phyloP scores from a whole-genome alignment of 2,329 filamentous ascomycete genomes.

The Penicillium nordicum region DNA sequence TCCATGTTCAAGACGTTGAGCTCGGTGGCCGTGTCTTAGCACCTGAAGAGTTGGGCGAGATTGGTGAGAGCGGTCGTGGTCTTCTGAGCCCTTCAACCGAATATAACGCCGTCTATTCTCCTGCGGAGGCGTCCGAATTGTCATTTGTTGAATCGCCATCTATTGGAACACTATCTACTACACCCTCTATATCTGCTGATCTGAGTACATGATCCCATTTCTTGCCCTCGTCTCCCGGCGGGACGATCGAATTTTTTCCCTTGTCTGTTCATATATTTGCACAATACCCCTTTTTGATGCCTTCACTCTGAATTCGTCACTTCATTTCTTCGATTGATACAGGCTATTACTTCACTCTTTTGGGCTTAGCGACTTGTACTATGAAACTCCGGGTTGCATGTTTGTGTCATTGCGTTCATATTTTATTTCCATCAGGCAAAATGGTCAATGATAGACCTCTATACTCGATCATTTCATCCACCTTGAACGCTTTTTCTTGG shows the following conservation, averaged over 20 bases:
- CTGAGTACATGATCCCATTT: slow-evolving; percentile 5
- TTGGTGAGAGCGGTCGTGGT: slow-evolving; percentile 30
- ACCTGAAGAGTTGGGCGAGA: slow-evolving; percentile 58
- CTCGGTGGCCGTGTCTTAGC: slow-evolving; percentile 76
- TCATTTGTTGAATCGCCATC: slow-evolving; percentile 1
- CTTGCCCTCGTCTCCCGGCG: slow-evolving; percentile 23
- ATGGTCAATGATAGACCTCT: slow-evolving; percentile 8
- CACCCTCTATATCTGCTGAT: neutral
- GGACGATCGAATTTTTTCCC: slow-evolving; percentile 14
- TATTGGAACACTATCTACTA: slow-evolving; percentile 1
- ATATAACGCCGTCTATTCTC: slow-evolving; percentile 7
- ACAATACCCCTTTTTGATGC: slow-evolving; percentile 21
- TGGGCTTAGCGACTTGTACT: slow-evolving; percentile 3
- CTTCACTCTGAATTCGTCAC: slow-evolving; percentile 8
- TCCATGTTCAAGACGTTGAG: slow-evolving; percentile 73
- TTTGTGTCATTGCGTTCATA: neutral
- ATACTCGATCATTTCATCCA: slow-evolving; percentile 2
- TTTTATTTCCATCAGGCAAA: neutral
- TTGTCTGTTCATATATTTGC: slow-evolving; percentile 13
- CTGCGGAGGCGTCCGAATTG: slow-evolving; percentile 4
- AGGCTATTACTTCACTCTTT: slow-evolving; percentile 4
- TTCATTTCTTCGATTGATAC: slow-evolving; percentile 6
- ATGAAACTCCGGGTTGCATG: neutral
- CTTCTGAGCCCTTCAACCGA: slow-evolving; percentile 34
- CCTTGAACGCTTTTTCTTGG: slow-evolving; percentile 7